Evolutionary conservation across 2,329 filamentous ascomycete genomes (phyloP), one percentile per base, ranked within the genome.

Genomic region (Aspergillus phoenicis): DNA sequence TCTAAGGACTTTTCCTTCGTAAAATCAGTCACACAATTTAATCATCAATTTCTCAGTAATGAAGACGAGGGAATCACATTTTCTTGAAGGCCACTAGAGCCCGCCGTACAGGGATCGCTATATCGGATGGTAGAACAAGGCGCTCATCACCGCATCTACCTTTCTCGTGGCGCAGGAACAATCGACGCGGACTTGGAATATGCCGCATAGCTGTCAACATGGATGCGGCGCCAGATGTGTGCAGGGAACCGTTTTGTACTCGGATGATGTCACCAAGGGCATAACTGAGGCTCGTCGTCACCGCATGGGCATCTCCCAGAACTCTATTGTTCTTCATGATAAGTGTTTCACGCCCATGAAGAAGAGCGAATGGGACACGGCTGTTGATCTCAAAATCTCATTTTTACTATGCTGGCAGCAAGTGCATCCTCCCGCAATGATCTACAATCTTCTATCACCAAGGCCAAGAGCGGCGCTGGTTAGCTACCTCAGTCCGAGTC

Each of bases 301-400:
- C 22, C 36, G 67, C 8, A 60, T 39, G n/a, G 69, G 69, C 1
- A 57, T 71, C 8, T 55, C 71, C 11, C 69, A 73, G 13, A 62
- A 62, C 8, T 52, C 68, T 0, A 65, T 69, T 59, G 63, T 67
- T 0, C 58, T 67, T 6, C 52, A 38, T 20, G 17, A 43, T 11
- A 38, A 43, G 17, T 6, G 13, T 5, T 52, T 28, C 13, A 2
- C 20, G 8, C n/a, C 8, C 15, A 75, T 79, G 71, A 68, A 59
- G 0, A 71, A 67, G 38, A 65, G 69, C 4, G 67, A 78, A 17
- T 78, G 72, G 65, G 64, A 58, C 1, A 62, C 59, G 0, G 69
- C 70, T 1, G 58, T 75, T 2, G 59, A 65, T 15, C 70, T 76
- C 5, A 81, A 80, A 20, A 2, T 20, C 20, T 20, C 2, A 20